Evolutionary conservation across 768 basidiomycete species (phyloP).

Genomic region (Boletus insuetus): DNA sequence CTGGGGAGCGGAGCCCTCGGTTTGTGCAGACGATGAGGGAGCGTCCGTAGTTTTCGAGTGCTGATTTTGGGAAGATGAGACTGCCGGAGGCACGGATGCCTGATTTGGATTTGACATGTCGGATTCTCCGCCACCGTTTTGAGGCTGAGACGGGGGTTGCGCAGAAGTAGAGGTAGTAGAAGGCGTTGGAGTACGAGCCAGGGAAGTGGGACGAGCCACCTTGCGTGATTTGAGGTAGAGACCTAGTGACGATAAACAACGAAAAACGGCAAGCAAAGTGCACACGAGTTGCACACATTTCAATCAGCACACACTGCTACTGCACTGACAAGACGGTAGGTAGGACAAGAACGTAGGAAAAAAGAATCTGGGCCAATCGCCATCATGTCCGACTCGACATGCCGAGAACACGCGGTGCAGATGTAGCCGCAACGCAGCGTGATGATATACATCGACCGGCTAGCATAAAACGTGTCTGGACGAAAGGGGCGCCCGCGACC

Average conservation of each 20-base stretch:
- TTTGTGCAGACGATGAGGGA: conserved; percentile 25
- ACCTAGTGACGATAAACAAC: conserved; percentile 47
- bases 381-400: conserved; percentile 33
- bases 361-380: conserved; percentile 34
- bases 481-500: conserved; percentile 33
- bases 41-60: conserved; percentile 31
- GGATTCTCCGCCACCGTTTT: conserved; percentile 35
- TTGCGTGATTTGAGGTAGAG: conserved; percentile 84
- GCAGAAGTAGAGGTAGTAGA: conserved; percentile 32
- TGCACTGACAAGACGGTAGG: conserved; percentile 34
- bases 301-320: conserved; percentile 38
- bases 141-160: conserved; percentile 29
- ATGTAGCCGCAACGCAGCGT: conserved; percentile 32
- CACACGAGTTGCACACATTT: conserved; percentile 39
- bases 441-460: conserved; percentile 35
- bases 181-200: conserved; percentile 42
- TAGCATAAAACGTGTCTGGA: conserved; percentile 25
- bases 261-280: conserved; percentile 32
- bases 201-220: conserved; percentile 66
- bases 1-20: conserved; percentile 24
- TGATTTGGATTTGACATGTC: conserved; percentile 37
- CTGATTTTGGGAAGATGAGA: conserved; percentile 29
- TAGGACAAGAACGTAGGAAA: conserved; percentile 32
- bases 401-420: conserved; percentile 34
- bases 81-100: conserved; percentile 33